Evolutionary conservation across 1,284 basidiomycete species (phyloP).

Genomic region (Irpex sp.): DNA sequence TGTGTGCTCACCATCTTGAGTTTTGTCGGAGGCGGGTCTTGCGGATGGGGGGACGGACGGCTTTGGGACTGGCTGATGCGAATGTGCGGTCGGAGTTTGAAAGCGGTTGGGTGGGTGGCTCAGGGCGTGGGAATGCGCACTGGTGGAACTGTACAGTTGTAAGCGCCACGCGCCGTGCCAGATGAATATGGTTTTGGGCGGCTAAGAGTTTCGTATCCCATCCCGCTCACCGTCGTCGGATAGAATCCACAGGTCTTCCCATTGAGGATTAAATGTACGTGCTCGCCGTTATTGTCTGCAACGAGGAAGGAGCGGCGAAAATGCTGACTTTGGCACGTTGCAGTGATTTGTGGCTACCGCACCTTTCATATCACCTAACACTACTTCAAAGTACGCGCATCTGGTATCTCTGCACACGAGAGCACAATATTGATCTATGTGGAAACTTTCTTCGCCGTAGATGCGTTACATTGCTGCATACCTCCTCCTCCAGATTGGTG

Average conservation of each 20-base stretch:
- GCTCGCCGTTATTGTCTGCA: constrained; percentile 16
- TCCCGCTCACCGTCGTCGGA: constrained; percentile 41
- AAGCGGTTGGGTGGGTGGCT: constrained; percentile 26
- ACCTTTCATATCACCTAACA: constrained; percentile 31
- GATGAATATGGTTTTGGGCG: constrained; percentile 4
- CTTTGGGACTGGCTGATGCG: neutral
- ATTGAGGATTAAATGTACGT: constrained; percentile 78
- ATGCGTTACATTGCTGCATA: constrained; percentile 99
- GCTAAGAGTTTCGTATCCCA: constrained; percentile 1
- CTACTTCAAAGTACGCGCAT: constrained; percentile 37
- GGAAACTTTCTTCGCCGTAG: constrained; percentile 34
- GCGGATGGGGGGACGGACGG: constrained; percentile 19
- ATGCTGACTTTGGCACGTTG: constrained; percentile 5
- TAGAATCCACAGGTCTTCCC: constrained; percentile 91
- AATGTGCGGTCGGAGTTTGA: constrained; percentile 36
- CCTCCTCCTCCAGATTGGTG: constrained; percentile 95
- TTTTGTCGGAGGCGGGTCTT: constrained; percentile 24
- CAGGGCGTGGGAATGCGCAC: constrained; percentile 32
- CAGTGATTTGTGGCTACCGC: constrained; percentile 90
- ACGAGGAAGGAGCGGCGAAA: neutral
- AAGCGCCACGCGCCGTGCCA: constrained; percentile 20
- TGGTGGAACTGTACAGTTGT: constrained; percentile 52
- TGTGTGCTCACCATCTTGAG: constrained; percentile 51
- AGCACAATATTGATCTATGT: constrained; percentile 7
- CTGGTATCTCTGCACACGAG: neutral